A percentile compares a stretch with the other conserved stretches of the same genome.
phyloP scores from a whole-genome alignment of 2,329 filamentous ascomycete genomes.

The Thielaviopsis cerberus region DNA sequence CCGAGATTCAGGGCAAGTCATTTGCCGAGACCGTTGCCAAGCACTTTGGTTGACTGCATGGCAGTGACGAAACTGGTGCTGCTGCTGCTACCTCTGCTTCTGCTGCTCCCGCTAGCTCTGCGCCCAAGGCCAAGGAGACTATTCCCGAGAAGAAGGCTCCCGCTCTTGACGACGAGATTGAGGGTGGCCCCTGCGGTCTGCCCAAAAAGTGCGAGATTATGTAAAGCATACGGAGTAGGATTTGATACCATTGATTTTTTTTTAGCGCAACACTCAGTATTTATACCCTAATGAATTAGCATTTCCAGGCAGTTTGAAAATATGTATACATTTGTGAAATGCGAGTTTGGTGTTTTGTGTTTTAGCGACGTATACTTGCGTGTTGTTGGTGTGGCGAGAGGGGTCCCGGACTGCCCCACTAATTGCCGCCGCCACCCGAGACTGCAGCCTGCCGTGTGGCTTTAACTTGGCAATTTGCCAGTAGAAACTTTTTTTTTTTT shows the following conservation, averaged over 20 bases:
- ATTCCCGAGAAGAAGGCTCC: conserved; percentile 13
- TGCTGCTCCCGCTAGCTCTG: conserved; percentile 11
- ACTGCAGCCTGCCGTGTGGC: not conserved
- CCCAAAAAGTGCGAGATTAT: conserved; percentile 23
- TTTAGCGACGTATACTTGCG: too few species aligned
- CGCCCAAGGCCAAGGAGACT: conserved; percentile 14
- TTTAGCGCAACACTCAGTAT: not conserved
- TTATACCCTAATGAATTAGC: conserved; percentile 4
- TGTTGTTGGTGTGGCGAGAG: not conserved
- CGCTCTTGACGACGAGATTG: conserved; percentile 27
- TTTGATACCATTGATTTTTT: conserved; percentile 11
- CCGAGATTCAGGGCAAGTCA: conserved; percentile 61
- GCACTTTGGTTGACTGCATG: conserved; percentile 63
- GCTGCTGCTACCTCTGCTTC: conserved; percentile 14
- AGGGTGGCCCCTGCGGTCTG: conserved; percentile 58
- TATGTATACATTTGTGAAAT: too few species aligned
- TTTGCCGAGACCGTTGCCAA: conserved; percentile 68
- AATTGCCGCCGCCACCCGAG: not conserved
- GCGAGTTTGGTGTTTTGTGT: too few species aligned
- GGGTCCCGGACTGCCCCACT: not conserved
- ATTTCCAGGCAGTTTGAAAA: too few species aligned
- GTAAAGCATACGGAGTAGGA: conserved; percentile 4
- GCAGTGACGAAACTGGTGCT: conserved; percentile 21
- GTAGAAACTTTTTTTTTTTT: too few species aligned
- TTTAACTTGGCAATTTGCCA: too few species aligned